phyloP scores from a whole-genome alignment of 2,329 filamentous ascomycete species.

The Lasiodiplodia gonubiensis region DNA sequence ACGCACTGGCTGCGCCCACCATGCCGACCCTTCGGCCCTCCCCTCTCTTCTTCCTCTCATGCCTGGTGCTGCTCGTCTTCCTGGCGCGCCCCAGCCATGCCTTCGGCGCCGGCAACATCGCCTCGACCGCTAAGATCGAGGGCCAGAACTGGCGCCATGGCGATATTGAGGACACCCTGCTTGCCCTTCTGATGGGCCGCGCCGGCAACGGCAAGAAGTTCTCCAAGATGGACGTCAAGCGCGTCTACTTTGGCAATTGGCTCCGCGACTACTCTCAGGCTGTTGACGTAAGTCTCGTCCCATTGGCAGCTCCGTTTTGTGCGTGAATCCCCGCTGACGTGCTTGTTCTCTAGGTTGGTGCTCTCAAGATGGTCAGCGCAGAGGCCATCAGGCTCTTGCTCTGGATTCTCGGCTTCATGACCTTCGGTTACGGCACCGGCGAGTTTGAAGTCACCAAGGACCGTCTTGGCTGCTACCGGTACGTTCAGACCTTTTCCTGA shows the following conservation, averaged over 20 bases:
- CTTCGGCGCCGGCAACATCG: slow-evolving; percentile 90
- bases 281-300: slow-evolving; percentile 66
- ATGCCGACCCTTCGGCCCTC: slow-evolving; percentile 31
- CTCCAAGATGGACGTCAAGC: slow-evolving; percentile 82
- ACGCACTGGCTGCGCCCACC: slow-evolving; percentile 19
- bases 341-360: slow-evolving; percentile 62
- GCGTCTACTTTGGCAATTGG: slow-evolving; percentile 97
- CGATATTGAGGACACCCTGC: slow-evolving; percentile 90
- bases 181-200: slow-evolving; percentile 67
- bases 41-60: slow-evolving; percentile 46
- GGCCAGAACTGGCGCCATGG: slow-evolving; percentile 73
- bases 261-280: slow-evolving; percentile 92
- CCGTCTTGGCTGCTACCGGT: slow-evolving; percentile 77
- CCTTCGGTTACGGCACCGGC: slow-evolving; percentile 79
- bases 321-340: neutral
- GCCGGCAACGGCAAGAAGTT: slow-evolving; percentile 72
- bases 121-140: slow-evolving; percentile 77
- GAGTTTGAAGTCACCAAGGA: slow-evolving; percentile 86
- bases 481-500: slow-evolving; percentile 28
- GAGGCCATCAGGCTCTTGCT: slow-evolving; percentile 90
- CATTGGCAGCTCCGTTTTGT: slow-evolving; percentile 2
- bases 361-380: slow-evolving; percentile 86
- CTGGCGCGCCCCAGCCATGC: slow-evolving; percentile 71
- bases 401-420: slow-evolving; percentile 89
- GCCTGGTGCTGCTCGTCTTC: slow-evolving; percentile 62